These are phyloP conservation scores for Diaporthe aspalathi DNA, from an alignment of 2,329 filamentous ascomycete genomes.

Conservation along the genomic window DNA sequence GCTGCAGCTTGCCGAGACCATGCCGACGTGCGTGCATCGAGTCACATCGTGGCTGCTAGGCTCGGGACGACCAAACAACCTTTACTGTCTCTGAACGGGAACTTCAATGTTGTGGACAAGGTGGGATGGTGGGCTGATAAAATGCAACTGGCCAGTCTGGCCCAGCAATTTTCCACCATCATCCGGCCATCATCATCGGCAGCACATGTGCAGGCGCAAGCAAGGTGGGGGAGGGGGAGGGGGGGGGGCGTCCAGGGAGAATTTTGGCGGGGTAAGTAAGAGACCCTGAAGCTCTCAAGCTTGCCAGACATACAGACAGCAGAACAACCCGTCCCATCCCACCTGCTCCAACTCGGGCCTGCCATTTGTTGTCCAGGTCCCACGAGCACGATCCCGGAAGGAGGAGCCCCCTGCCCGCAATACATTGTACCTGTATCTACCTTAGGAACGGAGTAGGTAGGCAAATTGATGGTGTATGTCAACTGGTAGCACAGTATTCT, in stretches of 20 bases:
- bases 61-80: not conserved
- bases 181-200: no score
- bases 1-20: constrained; percentile 22
- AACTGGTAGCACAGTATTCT: no score
- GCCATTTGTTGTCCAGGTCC: constrained; percentile 44
- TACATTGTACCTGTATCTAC: not conserved
- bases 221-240: not conserved
- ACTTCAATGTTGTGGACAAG: no score
- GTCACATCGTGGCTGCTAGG: constrained; percentile 16
- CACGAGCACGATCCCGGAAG: not conserved
- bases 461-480: no score
- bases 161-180: no score
- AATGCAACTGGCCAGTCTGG: no score
- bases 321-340: no score
- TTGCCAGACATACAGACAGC: no score
- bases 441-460: no score
- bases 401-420: not conserved
- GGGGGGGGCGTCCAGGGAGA: no score
- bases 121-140: not conserved
- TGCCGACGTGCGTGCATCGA: constrained; percentile 2
- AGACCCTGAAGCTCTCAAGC: no score
- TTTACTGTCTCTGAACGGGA: no score
- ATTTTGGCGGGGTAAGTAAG: constrained; percentile 32
- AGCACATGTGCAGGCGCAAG: not conserved
- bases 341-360: constrained; percentile 44